phyloP scores from a whole-genome alignment of 495 filamentous ascomycete species.

The Podospora sp. region DNA sequence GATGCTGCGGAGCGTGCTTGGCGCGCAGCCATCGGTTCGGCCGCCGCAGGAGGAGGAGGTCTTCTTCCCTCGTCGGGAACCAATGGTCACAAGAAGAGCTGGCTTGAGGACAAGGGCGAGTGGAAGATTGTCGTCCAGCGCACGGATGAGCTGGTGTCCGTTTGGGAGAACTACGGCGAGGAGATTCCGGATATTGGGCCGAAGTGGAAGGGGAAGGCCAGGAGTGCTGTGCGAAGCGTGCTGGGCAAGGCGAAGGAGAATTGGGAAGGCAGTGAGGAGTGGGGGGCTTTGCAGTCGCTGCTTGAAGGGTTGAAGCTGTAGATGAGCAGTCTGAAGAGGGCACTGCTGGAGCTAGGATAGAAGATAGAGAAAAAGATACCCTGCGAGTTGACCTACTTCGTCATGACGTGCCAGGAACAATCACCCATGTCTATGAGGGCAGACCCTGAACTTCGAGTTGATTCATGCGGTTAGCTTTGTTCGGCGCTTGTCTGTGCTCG shows the following conservation, averaged over 20 bases:
- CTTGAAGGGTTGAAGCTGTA: conserved; percentile 60
- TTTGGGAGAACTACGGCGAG: conserved; percentile 66
- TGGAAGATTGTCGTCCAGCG: conserved; percentile 66
- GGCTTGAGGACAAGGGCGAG: conserved; percentile 47
- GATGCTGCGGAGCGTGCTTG: conserved; percentile 88
- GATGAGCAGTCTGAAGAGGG: background rate
- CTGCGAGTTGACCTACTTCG: background rate
- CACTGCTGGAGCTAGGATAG: background rate
- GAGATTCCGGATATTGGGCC: conserved; percentile 55
- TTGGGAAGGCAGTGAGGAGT: conserved; percentile 79
- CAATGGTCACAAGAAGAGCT: conserved; percentile 37
- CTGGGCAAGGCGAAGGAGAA: conserved; percentile 78
- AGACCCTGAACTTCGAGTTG: no score
- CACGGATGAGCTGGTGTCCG: conserved; percentile 65
- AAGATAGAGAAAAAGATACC: background rate
- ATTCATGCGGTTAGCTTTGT: no score
- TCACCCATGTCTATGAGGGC: no score
- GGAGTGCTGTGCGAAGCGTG: conserved; percentile 78
- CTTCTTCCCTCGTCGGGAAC: conserved; percentile 23
- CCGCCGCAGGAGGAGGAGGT: conserved; percentile 30
- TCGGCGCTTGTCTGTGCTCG: no score
- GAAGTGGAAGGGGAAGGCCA: conserved; percentile 85
- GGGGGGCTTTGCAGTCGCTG: conserved; percentile 61
- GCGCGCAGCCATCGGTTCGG: conserved; percentile 63
- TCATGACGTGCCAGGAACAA: no score